phyloP scores from a whole-genome alignment of 2,329 filamentous ascomycete species.

The Colletotrichum ledebouriae region DNA sequence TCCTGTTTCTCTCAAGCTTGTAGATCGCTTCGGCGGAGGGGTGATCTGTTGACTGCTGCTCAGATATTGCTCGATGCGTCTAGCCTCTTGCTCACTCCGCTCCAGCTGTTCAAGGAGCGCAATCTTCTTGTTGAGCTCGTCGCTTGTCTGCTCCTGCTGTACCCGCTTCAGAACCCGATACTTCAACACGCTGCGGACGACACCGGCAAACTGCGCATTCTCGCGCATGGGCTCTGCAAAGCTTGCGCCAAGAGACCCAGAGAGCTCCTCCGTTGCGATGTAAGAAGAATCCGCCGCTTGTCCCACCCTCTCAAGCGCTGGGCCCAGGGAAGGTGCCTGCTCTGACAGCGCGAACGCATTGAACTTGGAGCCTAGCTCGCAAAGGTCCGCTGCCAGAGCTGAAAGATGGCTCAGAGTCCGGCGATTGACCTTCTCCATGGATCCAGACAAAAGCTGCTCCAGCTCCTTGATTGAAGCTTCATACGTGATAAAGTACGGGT shows the following conservation, averaged over 20 bases:
- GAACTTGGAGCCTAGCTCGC: constrained; percentile 94
- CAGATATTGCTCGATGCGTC: constrained; percentile 93
- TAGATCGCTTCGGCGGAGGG: constrained; percentile 75
- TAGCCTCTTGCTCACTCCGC: constrained; percentile 91
- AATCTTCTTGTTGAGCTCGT: constrained; percentile 91
- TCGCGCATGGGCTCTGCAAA: constrained; percentile 99
- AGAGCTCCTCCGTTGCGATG: constrained; percentile 93
- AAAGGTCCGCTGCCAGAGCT: constrained; percentile 86
- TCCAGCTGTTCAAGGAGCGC: constrained; percentile 89
- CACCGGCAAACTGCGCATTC: constrained; percentile 95
- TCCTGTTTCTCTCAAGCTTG: constrained; percentile 66
- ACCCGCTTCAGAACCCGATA: constrained; percentile 95
- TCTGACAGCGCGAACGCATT: constrained; percentile 98
- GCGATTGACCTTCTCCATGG: constrained; percentile 97
- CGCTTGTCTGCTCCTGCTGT: constrained; percentile 96
- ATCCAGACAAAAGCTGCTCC: constrained; percentile 87
- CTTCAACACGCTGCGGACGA: constrained; percentile 88
- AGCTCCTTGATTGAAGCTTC: constrained; percentile 93
- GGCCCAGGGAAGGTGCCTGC: constrained; percentile 86
- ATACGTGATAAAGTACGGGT: constrained; percentile 95
- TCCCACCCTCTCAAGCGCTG: constrained; percentile 93
- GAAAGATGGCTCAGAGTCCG: constrained; percentile 88
- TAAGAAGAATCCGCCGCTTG: constrained; percentile 97
- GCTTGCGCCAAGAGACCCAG: constrained; percentile 86
- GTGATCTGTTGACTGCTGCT: constrained; percentile 76